These are phyloP conservation scores for Heliamphora pulchella DNA, from an alignment of 179 eudicot species.

Conservation along the genomic window DNA sequence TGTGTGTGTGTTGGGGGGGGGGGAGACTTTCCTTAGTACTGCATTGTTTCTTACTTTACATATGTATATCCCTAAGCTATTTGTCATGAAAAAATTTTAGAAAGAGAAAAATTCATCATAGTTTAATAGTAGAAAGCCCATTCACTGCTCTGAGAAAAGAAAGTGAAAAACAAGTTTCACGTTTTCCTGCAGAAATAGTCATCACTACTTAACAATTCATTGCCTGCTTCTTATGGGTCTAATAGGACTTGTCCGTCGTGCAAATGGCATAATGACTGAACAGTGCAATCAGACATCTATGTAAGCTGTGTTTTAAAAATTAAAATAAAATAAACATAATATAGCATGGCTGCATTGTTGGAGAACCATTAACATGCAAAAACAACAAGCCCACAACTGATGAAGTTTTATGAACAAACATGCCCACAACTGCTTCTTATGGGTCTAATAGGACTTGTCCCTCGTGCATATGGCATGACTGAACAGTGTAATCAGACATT, in stretches of 20 bases:
- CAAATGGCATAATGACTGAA: background rate
- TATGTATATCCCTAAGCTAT: background rate
- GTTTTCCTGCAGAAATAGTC: background rate
- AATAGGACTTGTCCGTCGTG: background rate
- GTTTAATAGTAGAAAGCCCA: background rate
- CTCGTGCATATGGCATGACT: background rate
- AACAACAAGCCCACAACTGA: background rate
- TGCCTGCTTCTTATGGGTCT: background rate
- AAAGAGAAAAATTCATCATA: background rate
- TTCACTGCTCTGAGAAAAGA: background rate
- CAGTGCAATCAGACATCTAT: background rate
- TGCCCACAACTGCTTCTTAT: too few species aligned
- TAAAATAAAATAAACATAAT: background rate
- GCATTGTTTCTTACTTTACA: slow-evolving; percentile 3
- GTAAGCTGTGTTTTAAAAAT: background rate
- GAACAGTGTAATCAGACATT: background rate
- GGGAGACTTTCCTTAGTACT: background rate
- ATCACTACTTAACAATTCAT: background rate
- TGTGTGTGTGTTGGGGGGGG: too few species aligned
- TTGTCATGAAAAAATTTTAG: background rate
- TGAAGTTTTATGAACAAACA: background rate
- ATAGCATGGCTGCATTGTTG: background rate
- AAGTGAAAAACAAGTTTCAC: background rate
- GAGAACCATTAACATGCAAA: background rate
- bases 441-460: background rate